Conservation (phyloP, 306 rosid genomes). For the Lathyrus oleraceus region DNA sequence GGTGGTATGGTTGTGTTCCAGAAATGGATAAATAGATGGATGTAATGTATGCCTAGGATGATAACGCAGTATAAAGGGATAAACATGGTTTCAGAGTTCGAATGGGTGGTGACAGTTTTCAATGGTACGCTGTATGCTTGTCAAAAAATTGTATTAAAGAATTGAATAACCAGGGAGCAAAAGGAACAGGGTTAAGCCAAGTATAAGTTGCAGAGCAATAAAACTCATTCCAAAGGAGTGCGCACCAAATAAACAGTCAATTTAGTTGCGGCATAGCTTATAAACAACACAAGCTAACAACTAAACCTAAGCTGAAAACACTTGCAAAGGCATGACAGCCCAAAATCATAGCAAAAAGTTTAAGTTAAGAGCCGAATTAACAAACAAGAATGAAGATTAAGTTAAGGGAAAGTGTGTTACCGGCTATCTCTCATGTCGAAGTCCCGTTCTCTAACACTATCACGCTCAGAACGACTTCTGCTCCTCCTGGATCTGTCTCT, state of each 20-base stretch:
- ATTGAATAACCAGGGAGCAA: conserved; percentile 7
- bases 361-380: neutral
- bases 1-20: neutral
- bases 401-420: conserved; percentile 39
- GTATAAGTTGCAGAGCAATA: neutral
- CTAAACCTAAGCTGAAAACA: conserved; percentile 8
- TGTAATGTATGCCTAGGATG: neutral
- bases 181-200: neutral
- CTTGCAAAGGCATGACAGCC: neutral
- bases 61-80: neutral
- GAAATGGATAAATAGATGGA: neutral
- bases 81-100: neutral
- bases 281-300: neutral
- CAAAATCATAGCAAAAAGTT: neutral
- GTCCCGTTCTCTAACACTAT: conserved; percentile 66
- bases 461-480: conserved; percentile 33
- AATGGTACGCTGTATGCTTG: neutral
- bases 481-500: conserved; percentile 37
- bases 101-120: neutral
- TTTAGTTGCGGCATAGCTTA: neutral
- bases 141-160: neutral
- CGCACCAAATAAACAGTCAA: neutral
- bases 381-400: neutral
- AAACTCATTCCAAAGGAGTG: conserved; percentile 4
- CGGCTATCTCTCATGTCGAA: conserved; percentile 70